phyloP scores from a whole-genome alignment of 1,284 basidiomycete species.

The Ustilago trichophora region DNA sequence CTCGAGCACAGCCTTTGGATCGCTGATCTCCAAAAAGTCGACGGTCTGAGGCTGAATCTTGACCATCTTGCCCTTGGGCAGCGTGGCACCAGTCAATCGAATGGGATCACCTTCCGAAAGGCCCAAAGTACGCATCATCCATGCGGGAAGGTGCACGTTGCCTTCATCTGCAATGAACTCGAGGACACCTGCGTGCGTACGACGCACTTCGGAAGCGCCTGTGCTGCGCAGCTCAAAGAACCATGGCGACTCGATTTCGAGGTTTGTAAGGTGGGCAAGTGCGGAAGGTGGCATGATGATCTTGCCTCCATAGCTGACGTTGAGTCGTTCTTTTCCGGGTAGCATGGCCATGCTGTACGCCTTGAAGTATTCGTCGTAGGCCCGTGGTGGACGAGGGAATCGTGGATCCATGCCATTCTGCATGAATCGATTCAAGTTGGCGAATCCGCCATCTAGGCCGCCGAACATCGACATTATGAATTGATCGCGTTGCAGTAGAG shows the following conservation, averaged over 20 bases:
- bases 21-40: slow-evolving; percentile 87
- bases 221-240: slow-evolving; percentile 95
- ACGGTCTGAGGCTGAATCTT: slow-evolving; percentile 96
- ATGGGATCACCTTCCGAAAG: slow-evolving; percentile 95
- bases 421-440: slow-evolving; percentile 45
- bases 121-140: slow-evolving; percentile 98
- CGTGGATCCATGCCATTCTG: slow-evolving; percentile 50
- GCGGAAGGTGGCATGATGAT: slow-evolving; percentile 98
- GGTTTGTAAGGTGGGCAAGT: slow-evolving; percentile 82
- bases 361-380: slow-evolving; percentile 65
- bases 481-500: not conserved
- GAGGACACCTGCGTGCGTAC: slow-evolving; percentile 93
- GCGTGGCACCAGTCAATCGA: slow-evolving; percentile 83
- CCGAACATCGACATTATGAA: slow-evolving; percentile 35
- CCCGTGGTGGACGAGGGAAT: slow-evolving; percentile 54
- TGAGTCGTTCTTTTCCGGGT: slow-evolving; percentile 79
- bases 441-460: slow-evolving; percentile 33
- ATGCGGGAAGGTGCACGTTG: slow-evolving; percentile 91
- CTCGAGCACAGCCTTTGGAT: slow-evolving; percentile 96
- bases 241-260: slow-evolving; percentile 94
- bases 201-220: slow-evolving; percentile 44
- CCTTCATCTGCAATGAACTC: slow-evolving; percentile 99
- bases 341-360: slow-evolving; percentile 88
- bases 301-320: slow-evolving; percentile 95
- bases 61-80: slow-evolving; percentile 93